Conservation (phyloP, 371 early-diverging fungal species). For the Vairimorpha necatrix region DNA sequence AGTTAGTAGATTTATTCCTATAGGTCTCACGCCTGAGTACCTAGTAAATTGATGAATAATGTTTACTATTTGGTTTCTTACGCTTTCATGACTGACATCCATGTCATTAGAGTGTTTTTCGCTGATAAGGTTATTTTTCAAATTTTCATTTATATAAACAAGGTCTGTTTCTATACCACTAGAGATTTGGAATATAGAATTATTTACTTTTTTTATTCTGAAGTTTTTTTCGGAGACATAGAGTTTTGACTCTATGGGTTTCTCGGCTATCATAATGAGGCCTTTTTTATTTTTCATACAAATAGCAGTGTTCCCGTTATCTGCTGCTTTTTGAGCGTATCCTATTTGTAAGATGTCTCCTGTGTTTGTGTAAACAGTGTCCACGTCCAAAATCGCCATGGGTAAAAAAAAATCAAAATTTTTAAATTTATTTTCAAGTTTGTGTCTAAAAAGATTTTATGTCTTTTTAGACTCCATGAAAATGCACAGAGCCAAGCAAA, state of each 20-base stretch:
- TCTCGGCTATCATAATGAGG: slow-evolving; percentile 91
- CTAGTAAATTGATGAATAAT: slow-evolving; percentile 53
- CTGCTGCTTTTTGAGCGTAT: slow-evolving; percentile 89
- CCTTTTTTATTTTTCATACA: slow-evolving; percentile 95
- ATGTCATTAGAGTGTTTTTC: slow-evolving; percentile 20
- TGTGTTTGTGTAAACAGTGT: slow-evolving; percentile 96
- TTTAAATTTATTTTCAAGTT: slow-evolving; percentile 61
- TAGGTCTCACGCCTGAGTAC: slow-evolving; percentile 45
- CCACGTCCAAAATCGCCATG: slow-evolving; percentile 67
- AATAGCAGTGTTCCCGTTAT: slow-evolving; percentile 84
- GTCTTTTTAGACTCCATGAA: slow-evolving; percentile 57
- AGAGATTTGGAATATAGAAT: slow-evolving; percentile 87
- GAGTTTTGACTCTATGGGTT: slow-evolving; percentile 81
- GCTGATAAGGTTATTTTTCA: slow-evolving; percentile 28
- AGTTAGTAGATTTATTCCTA: slow-evolving; percentile 62
- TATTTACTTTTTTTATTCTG: slow-evolving; percentile 77
- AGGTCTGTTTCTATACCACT: slow-evolving; percentile 84
- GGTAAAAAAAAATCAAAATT: slow-evolving; percentile 40
- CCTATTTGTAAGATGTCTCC: slow-evolving; percentile 97
- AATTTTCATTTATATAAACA: slow-evolving; percentile 1
- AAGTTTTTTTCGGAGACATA: slow-evolving; percentile 79
- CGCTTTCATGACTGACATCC: slow-evolving; percentile 22
- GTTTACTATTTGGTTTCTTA: slow-evolving; percentile 33
- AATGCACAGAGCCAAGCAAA: no score
- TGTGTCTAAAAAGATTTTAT: slow-evolving; percentile 55